These are phyloP conservation scores for Coelastrella sp. DNA, from an alignment of 139 green algal species.

Conservation along the genomic window DNA sequence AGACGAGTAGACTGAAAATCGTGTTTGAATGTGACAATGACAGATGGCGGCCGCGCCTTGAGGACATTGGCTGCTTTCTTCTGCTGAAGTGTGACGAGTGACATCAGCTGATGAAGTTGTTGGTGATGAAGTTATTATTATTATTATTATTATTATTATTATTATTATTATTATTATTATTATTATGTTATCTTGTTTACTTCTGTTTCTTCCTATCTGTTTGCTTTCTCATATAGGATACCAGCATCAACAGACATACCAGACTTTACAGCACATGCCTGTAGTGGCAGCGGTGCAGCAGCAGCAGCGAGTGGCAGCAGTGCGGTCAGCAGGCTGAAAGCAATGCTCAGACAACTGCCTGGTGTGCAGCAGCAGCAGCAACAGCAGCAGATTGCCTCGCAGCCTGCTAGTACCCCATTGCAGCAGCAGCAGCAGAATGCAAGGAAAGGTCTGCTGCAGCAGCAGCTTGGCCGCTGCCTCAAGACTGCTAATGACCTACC, in stretches of 20 bases:
- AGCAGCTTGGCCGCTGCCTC: background rate
- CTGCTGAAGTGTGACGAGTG: no score
- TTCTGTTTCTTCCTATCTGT: background rate
- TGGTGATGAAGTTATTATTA: background rate
- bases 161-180: no score
- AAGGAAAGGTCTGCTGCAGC: background rate
- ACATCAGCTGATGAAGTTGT: background rate
- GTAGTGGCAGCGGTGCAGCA: constrained; percentile 23
- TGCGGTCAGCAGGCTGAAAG: background rate
- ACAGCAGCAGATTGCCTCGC: background rate
- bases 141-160: no score
- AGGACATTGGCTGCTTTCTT: no score
- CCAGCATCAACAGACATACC: constrained; percentile 48
- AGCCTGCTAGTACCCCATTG: background rate
- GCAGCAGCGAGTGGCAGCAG: constrained; percentile 8
- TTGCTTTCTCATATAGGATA: constrained; percentile 33
- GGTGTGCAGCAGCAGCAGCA: background rate
- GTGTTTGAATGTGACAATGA: no score
- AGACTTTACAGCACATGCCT: constrained; percentile 20
- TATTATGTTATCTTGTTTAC: no score
- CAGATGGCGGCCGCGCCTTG: no score
- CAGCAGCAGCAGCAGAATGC: constrained; percentile 19
- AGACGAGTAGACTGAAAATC: no score
- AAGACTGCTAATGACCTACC: background rate
- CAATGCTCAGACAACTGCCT: background rate